Base-by-base conservation (phyloP, 2,329 filamentous ascomycete species). In the Triangularia verruculosa region DNA sequence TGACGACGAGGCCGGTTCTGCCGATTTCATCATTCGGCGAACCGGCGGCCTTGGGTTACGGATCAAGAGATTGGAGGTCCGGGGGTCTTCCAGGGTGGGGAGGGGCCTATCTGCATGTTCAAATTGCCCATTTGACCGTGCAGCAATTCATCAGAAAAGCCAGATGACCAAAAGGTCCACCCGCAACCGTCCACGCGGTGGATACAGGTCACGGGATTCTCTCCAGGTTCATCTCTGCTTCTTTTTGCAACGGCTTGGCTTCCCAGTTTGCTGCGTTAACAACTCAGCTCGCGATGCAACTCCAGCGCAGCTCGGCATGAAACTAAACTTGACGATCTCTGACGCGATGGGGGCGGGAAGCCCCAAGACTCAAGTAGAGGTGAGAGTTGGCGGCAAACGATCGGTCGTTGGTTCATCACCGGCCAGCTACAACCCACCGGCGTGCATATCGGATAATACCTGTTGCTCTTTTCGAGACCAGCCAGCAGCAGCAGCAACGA, bases 111-210 rank as follows among this genome's bases (percentile, higher is more conserved):
- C 51, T 54, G 51, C 51, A 54, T 15, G 51, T 54, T 54, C 51
- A 54, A 54, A 54, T 54, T 54, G n/a, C 51, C 51, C 51, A 54
- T 54, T 27, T 54, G 8, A 24, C 51, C 51, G 27, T 54, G 51
- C 25, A 54, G 22, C 17, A 54, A 9, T 25, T 25, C 51, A 54
- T n/a, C 51, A 54, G 20, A 54, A 24, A 22, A 27, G 22, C 51
- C 51, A 54, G 51, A 54, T 28, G 51, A 17, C 51, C 20, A 28
- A n/a, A n/a, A 39, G 34, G 51, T 17, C 51, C 51, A 39, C 34
- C 34, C n/a, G n/a, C n/a, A 8, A 28, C 34, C 34, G 34, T 13
- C 22, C 22, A 28, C 20, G n/a, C 51, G 22, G 13, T 11, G 24
- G 51, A 25, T 27, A 25, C 13, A 13, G 51, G 51, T 54, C 51